Evolutionary conservation across 345 rosid species (phyloP).

Genomic region (Eucalyptus fibrosa): DNA sequence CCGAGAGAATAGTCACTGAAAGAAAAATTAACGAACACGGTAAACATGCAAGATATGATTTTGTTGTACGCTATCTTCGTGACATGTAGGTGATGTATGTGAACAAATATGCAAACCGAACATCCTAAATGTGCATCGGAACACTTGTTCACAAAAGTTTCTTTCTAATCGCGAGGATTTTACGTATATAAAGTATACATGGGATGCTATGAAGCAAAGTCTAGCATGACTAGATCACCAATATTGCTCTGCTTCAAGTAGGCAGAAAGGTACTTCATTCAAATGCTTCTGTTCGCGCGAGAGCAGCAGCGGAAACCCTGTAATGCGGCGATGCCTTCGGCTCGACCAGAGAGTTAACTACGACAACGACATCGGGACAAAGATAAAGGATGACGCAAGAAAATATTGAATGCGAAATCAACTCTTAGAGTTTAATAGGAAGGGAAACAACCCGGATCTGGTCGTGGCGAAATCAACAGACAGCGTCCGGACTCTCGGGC

Average conservation of each 20-base stretch:
- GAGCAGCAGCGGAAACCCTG: background rate
- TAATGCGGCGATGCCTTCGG: background rate
- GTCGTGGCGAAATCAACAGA: background rate
- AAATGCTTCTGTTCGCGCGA: background rate
- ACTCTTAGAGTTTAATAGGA: background rate
- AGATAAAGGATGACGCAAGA: background rate
- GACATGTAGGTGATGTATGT: background rate
- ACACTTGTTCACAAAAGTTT: background rate
- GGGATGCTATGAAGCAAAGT: background rate
- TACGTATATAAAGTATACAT: background rate
- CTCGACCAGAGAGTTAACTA: background rate
- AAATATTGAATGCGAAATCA: background rate
- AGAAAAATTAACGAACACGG: too few species aligned
- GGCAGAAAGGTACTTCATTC: background rate
- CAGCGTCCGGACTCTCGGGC: background rate
- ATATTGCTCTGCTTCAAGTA: background rate
- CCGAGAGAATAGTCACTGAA: background rate
- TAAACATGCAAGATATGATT: background rate
- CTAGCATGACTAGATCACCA: background rate
- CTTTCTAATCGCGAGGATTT: background rate
- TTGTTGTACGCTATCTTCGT: background rate
- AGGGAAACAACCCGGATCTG: background rate
- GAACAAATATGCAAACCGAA: background rate
- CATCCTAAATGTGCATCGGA: background rate
- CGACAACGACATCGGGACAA: background rate